Evolutionary conservation across 768 basidiomycete genomes (phyloP).

Genomic region (Aureoboletus auriporus): DNA sequence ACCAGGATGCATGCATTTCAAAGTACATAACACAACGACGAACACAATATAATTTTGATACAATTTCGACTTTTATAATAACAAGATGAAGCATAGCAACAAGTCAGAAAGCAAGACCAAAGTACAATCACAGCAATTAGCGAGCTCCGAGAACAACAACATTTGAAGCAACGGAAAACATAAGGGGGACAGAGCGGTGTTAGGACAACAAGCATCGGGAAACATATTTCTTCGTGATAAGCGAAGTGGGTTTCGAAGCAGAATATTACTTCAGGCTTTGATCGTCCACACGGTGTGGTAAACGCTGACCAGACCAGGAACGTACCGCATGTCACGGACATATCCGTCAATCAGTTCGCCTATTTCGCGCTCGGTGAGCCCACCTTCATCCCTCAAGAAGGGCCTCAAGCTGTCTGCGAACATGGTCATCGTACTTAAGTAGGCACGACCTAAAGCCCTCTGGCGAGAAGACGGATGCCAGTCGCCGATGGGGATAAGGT

Average conservation of each 20-base stretch:
- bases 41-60: too few species aligned
- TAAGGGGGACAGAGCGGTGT: background rate
- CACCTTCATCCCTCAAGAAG: slow-evolving; percentile 40
- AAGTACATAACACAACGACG: background rate
- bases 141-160: background rate
- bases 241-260: background rate
- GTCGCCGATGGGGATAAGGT: slow-evolving; percentile 53
- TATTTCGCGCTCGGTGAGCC: slow-evolving; percentile 34
- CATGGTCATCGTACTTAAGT: slow-evolving; percentile 35
- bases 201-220: background rate
- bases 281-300: slow-evolving; percentile 50
- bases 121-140: background rate
- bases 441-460: slow-evolving; percentile 38
- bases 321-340: slow-evolving; percentile 42
- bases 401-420: slow-evolving; percentile 49
- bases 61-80: background rate
- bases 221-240: background rate
- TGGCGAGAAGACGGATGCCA: slow-evolving; percentile 41
- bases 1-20: too few species aligned
- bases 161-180: background rate
- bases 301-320: slow-evolving; percentile 44
- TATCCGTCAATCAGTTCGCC: slow-evolving; percentile 38
- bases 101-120: background rate
- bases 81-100: background rate
- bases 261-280: slow-evolving; percentile 16